These are phyloP conservation scores for Alternaria novae-zelandiae DNA, from an alignment of 2,329 filamentous ascomycete genomes.

Conservation along the genomic window DNA sequence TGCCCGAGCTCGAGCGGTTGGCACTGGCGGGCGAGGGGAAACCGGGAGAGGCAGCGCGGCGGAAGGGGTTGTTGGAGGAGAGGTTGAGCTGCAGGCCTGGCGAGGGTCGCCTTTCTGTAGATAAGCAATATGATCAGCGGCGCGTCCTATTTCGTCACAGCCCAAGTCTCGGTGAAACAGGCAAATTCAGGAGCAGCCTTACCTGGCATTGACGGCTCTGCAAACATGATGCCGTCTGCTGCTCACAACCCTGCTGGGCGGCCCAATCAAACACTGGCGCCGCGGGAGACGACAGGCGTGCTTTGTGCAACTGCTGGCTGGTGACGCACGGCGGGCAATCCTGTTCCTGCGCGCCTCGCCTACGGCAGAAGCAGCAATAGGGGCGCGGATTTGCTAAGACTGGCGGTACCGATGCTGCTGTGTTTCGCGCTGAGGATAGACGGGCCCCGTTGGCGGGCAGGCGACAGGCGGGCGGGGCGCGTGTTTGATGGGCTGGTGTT, in stretches of 20 bases:
- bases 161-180: conserved; percentile 40
- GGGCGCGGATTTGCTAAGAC: conserved; percentile 31
- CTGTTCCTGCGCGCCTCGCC: conserved; percentile 20
- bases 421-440: conserved; percentile 31
- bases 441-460: conserved; percentile 17
- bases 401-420: conserved; percentile 39
- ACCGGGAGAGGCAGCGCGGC: conserved; percentile 69
- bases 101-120: conserved; percentile 56
- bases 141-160: conserved; percentile 38
- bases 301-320: conserved; percentile 22
- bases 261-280: conserved; percentile 43
- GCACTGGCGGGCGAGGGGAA: conserved; percentile 52
- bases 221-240: conserved; percentile 49
- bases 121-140: conserved; percentile 39
- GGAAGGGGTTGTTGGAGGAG: conserved; percentile 78
- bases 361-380: conserved; percentile 18
- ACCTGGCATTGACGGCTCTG: conserved; percentile 53
- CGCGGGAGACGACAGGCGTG: conserved; percentile 28
- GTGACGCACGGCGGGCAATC: conserved; percentile 31
- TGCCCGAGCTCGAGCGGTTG: conserved; percentile 56
- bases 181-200: conserved; percentile 37
- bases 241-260: conserved; percentile 35
- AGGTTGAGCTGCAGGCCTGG: conserved; percentile 69
- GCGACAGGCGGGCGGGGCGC: conserved; percentile 25
- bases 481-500: conserved; percentile 12